Evolutionary conservation across 805 yeast genomes (phyloP).

Genomic region (Clavispora vitiphila): DNA sequence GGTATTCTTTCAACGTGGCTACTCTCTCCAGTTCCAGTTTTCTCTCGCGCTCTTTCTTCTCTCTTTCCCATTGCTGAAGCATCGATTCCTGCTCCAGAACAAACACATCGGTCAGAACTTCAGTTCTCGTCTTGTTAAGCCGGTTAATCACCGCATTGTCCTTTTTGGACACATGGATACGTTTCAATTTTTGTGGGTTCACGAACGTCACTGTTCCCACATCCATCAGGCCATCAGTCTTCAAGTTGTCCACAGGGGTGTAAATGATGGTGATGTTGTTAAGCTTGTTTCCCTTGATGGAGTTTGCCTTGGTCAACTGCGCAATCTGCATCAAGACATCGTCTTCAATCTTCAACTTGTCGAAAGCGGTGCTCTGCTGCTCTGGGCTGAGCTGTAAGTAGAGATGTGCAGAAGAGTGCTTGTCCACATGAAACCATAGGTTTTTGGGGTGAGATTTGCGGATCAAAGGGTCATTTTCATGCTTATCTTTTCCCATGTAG

Average conservation of each 20-base stretch:
- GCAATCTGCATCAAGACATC: conserved; percentile 47
- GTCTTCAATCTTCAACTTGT: conserved; percentile 31
- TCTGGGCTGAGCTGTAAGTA: conserved; percentile 53
- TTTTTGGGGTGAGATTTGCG: conserved; percentile 62
- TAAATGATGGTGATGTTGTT: conserved; percentile 62
- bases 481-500: conserved; percentile 71
- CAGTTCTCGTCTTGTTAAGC: conserved; percentile 60
- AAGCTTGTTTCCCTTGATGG: conserved; percentile 69
- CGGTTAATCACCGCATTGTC: conserved; percentile 58
- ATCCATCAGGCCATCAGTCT: conserved; percentile 66
- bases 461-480: conserved; percentile 52
- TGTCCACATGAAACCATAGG: conserved; percentile 80
- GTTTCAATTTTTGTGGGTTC: conserved; percentile 49
- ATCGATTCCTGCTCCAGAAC: conserved; percentile 24
- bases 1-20: conserved; percentile 32
- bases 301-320: conserved; percentile 72
- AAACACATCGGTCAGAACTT: conserved; percentile 45
- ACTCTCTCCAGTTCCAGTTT: conserved; percentile 22
- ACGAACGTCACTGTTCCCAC: conserved; percentile 76
- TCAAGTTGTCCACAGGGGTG: conserved; percentile 70
- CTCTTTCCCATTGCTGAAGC: conserved; percentile 30
- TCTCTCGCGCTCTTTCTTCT: conserved; percentile 37
- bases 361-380: conserved; percentile 43
- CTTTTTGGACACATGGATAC: conserved; percentile 48
- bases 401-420: conserved; percentile 71